Conservation (phyloP, 148 eudicot species). For the Fagopyrum tataricum region DNA sequence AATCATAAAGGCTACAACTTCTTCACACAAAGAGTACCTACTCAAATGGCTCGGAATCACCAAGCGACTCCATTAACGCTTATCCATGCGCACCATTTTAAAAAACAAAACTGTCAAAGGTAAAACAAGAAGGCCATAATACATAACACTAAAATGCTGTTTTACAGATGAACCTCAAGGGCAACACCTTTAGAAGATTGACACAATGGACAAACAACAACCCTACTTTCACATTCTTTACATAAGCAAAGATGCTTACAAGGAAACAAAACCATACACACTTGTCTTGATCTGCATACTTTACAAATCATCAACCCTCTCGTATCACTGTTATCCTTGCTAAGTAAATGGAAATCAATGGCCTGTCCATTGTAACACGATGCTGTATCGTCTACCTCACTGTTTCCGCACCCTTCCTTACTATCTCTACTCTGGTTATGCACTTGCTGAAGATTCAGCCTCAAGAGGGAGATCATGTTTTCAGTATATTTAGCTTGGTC, state of each 20-base stretch:
- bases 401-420: conserved; percentile 69
- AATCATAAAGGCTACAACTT: no score
- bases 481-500: conserved; percentile 44
- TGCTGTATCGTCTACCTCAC: conserved; percentile 59
- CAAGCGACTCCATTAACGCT: no score
- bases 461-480: conserved; percentile 42
- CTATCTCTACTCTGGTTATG: conserved; percentile 51
- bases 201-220: conserved; percentile 52
- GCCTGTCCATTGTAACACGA: conserved; percentile 56
- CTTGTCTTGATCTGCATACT: conserved; percentile 48
- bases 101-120: neutral
- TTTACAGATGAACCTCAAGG: conserved; percentile 51
- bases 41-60: no score
- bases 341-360: conserved; percentile 37
- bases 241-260: conserved; percentile 69
- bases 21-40: no score
- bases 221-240: conserved; percentile 55
- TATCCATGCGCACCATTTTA: no score
- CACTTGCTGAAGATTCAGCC: conserved; percentile 44
- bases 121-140: neutral
- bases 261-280: conserved; percentile 57
- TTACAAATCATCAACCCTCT: conserved; percentile 42
- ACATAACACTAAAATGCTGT: neutral
- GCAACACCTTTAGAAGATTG: conserved; percentile 38
- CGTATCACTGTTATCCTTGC: conserved; percentile 31